Conservation (phyloP, 306 rosid species). For the Acacia melanoxylon region DNA sequence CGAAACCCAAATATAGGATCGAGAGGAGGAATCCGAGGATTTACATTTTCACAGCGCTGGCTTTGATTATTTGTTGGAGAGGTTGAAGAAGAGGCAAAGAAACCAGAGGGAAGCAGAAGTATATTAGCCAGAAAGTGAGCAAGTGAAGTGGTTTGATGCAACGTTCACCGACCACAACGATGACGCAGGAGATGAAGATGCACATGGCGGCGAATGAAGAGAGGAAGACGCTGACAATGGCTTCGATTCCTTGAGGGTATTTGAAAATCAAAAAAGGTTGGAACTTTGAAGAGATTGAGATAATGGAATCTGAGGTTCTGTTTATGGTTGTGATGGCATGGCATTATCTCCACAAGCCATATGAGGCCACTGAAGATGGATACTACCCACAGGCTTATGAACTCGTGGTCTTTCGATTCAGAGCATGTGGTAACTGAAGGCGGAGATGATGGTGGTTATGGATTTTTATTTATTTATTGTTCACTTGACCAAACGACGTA, state of each 20-base stretch:
- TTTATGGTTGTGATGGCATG: slow-evolving; percentile 46
- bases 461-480: no score
- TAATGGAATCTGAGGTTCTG: slow-evolving; percentile 27
- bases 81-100: slow-evolving; percentile 73
- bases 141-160: slow-evolving; percentile 56
- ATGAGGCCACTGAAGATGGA: no score
- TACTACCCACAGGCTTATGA: slow-evolving; percentile 67
- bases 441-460: slow-evolving; percentile 48
- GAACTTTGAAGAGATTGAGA: slow-evolving; percentile 26
- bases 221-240: slow-evolving; percentile 45
- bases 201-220: slow-evolving; percentile 65
- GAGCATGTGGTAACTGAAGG: slow-evolving; percentile 75
- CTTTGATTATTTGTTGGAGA: slow-evolving; percentile 40
- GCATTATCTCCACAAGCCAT: slow-evolving; percentile 63
- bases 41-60: slow-evolving; percentile 63
- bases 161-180: slow-evolving; percentile 61
- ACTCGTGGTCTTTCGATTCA: slow-evolving; percentile 31
- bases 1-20: slow-evolving; percentile 49
- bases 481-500: no score
- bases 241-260: slow-evolving; percentile 64
- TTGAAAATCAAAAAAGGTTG: slow-evolving; percentile 44
- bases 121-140: slow-evolving; percentile 66
- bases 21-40: slow-evolving; percentile 59
- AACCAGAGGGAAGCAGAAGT: slow-evolving; percentile 60
- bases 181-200: slow-evolving; percentile 58